Base-by-base conservation (phyloP, 345 rosid species). In the Lepidium sativum region DNA sequence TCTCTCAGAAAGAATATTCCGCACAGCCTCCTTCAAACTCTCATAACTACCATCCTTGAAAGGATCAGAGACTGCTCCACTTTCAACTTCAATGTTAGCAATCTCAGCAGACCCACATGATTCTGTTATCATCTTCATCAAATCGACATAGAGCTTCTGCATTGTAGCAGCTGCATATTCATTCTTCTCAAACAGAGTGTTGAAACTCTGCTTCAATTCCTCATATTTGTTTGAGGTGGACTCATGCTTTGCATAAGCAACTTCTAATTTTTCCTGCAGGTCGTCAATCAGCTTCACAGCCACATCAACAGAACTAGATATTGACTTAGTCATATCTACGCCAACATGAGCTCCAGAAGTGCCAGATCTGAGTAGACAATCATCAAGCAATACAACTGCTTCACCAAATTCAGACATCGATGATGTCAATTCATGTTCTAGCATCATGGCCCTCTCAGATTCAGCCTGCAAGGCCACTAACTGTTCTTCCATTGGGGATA, bases 341-440 rank as follows among this genome's bases (percentile, higher is more conserved):
- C 71, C 63, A 71, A 50, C 63, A 68, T 47, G 68, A 60, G 59
- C 71, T 65, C 29, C 75, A 61, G 72, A 61, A 62, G 78, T 50
- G 44, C 69, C 66, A 37, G 14, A 70, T 74, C 73, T 69, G 61
- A 78, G 79, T 40, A 74, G 45, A 69, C 58, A 59, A 38, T 50
- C 73, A 53, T 87, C 84, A 70, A 92, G 97, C 82, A 80, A 80
- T 70, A 60, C 72, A 41, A 87, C 77, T 49, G 77, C 84, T 64
- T 81, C 82, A 73, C 71, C 20, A 71, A 84, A 72, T 37, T 75
- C 77, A 57, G 83, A 44, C 67, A 75, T 41, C 25, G 65, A 63
- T 61, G 81, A 77, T 42, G 63, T 79, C 84, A 85, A 54, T 56
- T 80, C 85, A 39, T 78, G 79, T 79, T 89, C 91, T 64, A 71